phyloP scores from a whole-genome alignment of 1,139 yeast genomes.

The Blastobotrys malaysiensis region DNA sequence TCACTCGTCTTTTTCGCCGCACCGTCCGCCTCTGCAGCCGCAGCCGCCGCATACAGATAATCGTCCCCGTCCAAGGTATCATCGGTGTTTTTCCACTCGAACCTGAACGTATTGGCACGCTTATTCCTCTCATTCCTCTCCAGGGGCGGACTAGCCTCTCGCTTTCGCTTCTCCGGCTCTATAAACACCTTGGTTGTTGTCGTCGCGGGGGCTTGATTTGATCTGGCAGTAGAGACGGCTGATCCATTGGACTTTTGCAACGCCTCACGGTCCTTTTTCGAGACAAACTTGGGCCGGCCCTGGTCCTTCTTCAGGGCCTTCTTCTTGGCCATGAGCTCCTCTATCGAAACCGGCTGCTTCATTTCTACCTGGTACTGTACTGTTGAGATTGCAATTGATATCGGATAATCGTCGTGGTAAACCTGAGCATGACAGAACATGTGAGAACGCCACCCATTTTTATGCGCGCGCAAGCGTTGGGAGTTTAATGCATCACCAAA shows the following conservation, averaged over 20 bases:
- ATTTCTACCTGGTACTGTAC: not conserved
- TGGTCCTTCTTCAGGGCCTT: constrained; percentile 14
- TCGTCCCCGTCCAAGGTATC: constrained; percentile 51
- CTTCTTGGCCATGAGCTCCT: constrained; percentile 35
- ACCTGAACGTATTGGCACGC: too few relatives aligned
- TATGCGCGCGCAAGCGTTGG: not conserved
- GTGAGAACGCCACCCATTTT: not conserved
- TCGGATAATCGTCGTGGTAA: not conserved
- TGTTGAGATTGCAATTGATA: not conserved
- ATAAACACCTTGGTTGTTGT: not conserved
- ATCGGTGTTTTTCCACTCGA: constrained; percentile 65
- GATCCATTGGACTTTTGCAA: constrained; percentile 16
- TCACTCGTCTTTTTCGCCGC: constrained; percentile 25
- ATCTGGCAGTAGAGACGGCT: too few relatives aligned
- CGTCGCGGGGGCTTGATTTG: too few relatives aligned
- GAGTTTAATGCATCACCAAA: not conserved
- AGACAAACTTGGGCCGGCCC: constrained; percentile 41
- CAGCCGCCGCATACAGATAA: constrained; percentile 35
- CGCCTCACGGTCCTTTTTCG: constrained; percentile 44
- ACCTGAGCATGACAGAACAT: not conserved
- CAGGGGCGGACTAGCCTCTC: not conserved
- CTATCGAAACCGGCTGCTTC: constrained; percentile 36
- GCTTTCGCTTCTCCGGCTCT: not conserved
- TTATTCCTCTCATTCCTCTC: constrained; percentile 1
- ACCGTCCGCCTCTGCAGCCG: not conserved